A percentile compares a stretch with the other conserved stretches of the same genome.
These are phyloP conservation scores for Dactylellina cionopaga DNA, from an alignment of 2,329 filamentous ascomycete genomes.

Conservation along the genomic window DNA sequence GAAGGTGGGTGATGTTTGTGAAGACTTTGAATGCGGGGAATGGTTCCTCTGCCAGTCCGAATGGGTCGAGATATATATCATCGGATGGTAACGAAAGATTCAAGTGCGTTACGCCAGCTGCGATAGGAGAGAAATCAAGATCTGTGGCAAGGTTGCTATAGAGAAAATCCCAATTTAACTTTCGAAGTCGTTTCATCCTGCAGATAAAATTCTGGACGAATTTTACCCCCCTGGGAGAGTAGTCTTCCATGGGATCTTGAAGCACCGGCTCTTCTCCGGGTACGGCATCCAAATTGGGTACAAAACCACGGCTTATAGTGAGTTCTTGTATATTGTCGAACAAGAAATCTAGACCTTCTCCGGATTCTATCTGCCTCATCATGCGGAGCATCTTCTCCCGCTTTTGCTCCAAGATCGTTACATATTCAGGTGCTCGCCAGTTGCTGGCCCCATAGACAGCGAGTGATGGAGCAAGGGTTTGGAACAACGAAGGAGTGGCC, in stretches of 20 bases:
- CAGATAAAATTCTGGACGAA: slow-evolving; percentile 30
- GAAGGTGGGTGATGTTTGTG: slow-evolving; percentile 18
- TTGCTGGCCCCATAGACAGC: not conserved
- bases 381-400: not conserved
- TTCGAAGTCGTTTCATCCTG: slow-evolving; percentile 13
- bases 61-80: slow-evolving; percentile 8
- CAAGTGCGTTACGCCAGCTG: not conserved
- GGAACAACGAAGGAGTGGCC: slow-evolving; percentile 10
- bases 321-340: slow-evolving; percentile 19
- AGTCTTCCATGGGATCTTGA: not conserved
- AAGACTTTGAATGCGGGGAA: slow-evolving; percentile 10
- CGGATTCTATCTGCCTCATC: slow-evolving; percentile 1
- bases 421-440: too few species aligned
- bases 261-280: slow-evolving; percentile 1
- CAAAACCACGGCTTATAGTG: not conserved
- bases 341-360: slow-evolving; percentile 14
- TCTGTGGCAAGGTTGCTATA: not conserved
- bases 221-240: not conserved
- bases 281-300: slow-evolving; percentile 1
- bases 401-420: not conserved
- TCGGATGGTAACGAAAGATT: slow-evolving; percentile 6
- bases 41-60: not conserved
- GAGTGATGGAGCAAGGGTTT: not conserved
- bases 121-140: slow-evolving; percentile 22
- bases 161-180: slow-evolving; percentile 13